Base-by-base conservation (phyloP, 225 moss, liverwort and hornwort species). In the Ulota crispa region DNA sequence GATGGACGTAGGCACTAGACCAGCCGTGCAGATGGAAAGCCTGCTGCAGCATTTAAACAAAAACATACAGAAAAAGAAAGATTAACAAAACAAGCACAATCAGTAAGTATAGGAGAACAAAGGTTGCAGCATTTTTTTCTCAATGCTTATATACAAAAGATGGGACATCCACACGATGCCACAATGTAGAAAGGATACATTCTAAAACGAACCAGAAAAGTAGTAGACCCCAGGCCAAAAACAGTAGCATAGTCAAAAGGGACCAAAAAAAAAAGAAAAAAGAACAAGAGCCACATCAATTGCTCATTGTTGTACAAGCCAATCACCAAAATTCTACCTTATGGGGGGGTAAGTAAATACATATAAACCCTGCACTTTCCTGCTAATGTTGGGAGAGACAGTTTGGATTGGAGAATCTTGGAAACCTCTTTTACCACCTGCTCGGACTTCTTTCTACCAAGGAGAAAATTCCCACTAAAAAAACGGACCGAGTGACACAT, bases 281-380 rank as follows among this genome's bases (percentile, higher is more conserved):
- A 70, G 53, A 78, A 85, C 82, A 82, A 78, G 71, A 78, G 85
- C 85, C 68, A 45, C 8, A 39, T 52, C 67, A 82, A 73, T 78
- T 72, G 85, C 85, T 85, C 85, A n/a, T 61, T 77, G 78, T 82
- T 78, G 85, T 78, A 78, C 81, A 85, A 85, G 85, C 82, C 81
- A 82, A 78, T 78, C 82, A 85, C 78, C 81, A 85, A 82, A 81
- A 85, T 82, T 85, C 85, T 85, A 82, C 73, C 85, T 85, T 78
- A 81, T 86, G 86, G 63, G 69, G 62, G 69, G 62, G 62, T 68
- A 86, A 69, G 86, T 79, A 86, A 75, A 86, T 74, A 86, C 74
- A 78, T 74, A 81, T 74, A 79, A 78, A 39, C 9, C 78, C 86
- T 86, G 86, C 78, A 86, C 86, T 86, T 86, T 86, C 82, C 82